Evolutionary conservation across 1,139 yeast genomes (phyloP).

Genomic region (Sugiyamaella japonica): DNA sequence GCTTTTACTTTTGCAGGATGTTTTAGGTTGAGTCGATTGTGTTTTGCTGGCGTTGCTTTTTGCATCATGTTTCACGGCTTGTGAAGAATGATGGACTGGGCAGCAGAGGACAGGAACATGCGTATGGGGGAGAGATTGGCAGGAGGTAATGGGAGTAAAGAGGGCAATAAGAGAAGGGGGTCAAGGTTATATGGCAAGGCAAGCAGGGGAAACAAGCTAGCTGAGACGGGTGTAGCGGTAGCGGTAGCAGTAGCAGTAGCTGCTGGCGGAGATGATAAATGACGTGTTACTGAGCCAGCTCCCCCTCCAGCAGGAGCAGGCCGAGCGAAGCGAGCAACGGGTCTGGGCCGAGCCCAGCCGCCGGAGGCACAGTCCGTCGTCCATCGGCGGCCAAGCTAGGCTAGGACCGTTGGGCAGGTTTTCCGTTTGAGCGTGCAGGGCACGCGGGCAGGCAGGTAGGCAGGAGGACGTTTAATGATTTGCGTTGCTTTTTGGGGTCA

Average conservation of each 20-base stretch:
- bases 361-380: not conserved
- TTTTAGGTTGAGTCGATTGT: too few species aligned
- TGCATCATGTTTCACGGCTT: too few species aligned
- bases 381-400: not conserved
- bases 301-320: not conserved
- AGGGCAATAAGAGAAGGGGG: too few species aligned
- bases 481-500: too few species aligned
- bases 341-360: not conserved
- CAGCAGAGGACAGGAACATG: not conserved
- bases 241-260: not conserved
- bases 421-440: too few species aligned
- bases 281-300: not conserved
- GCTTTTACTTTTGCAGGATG: too few species aligned
- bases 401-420: too few species aligned
- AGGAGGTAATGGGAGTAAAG: too few species aligned
- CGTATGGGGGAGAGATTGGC: not conserved
- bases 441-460: not conserved
- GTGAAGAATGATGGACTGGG: not conserved
- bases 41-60: too few species aligned
- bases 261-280: not conserved
- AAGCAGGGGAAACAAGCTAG: too few species aligned
- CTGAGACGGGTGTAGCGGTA: not conserved
- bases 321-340: not conserved
- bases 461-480: not conserved
- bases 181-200: too few species aligned